Percentiles rank a stretch among this genome's conserved stretches.
phyloP scores from a whole-genome alignment of 148 eudicot genomes.

The Mesembryanthemum crystallinum region DNA sequence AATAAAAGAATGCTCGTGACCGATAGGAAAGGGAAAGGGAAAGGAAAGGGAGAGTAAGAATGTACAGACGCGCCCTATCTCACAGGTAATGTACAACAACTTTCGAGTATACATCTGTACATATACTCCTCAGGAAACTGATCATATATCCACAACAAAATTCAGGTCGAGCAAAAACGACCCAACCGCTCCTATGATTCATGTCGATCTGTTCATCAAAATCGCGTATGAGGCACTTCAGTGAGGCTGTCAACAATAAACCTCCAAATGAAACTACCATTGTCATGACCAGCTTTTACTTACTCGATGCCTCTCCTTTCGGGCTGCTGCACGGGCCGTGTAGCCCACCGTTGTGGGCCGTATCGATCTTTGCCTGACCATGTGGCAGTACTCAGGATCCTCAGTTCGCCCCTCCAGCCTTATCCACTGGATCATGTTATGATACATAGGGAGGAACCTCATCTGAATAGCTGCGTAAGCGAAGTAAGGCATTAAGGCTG shows the following conservation, averaged over 20 bases:
- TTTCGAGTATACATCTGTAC: constrained; percentile 32
- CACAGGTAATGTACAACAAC: constrained; percentile 24
- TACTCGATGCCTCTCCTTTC: constrained; percentile 28
- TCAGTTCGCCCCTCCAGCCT: constrained; percentile 60
- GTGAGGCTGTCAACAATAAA: background rate
- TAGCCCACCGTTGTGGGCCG: constrained; percentile 61
- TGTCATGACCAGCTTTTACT: constrained; percentile 20
- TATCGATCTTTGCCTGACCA: constrained; percentile 65
- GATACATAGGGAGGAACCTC: constrained; percentile 86
- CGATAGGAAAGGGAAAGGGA: background rate
- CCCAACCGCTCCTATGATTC: background rate
- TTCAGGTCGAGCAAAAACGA: constrained; percentile 8
- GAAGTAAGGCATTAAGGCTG: constrained; percentile 68
- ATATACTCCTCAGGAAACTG: background rate
- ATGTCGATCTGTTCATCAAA: background rate
- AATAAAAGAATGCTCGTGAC: constrained; percentile 13
- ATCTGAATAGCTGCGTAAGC: constrained; percentile 56
- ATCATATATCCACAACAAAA: constrained; percentile 6
- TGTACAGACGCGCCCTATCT: constrained; percentile 32
- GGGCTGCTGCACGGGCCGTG: constrained; percentile 62
- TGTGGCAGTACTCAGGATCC: constrained; percentile 63
- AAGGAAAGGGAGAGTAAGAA: constrained; percentile 16
- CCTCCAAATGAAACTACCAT: background rate
- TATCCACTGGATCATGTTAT: constrained; percentile 80
- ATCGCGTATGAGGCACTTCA: background rate